Percentiles rank a stretch among this genome's conserved stretches.
phyloP scores from a whole-genome alignment of 306 rosid species.

The Carpinus viminea region DNA sequence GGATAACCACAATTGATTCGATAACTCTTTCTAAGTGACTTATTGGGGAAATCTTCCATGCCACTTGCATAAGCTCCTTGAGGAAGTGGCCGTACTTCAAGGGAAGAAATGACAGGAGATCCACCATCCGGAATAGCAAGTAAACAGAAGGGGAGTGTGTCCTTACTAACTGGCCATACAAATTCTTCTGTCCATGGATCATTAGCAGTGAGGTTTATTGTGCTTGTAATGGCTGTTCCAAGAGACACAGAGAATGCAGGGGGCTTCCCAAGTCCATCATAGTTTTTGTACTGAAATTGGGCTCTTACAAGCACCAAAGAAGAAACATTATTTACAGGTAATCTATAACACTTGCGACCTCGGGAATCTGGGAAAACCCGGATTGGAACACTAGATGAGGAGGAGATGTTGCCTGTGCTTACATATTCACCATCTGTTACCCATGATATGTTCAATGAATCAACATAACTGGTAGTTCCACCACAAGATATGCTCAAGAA shows the following conservation, averaged over 20 bases:
- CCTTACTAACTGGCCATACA: conserved; percentile 66
- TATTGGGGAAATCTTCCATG: conserved; percentile 47
- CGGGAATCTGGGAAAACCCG: conserved; percentile 54
- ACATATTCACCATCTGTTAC: conserved; percentile 61
- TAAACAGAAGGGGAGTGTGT: conserved; percentile 58
- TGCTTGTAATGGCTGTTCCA: conserved; percentile 70
- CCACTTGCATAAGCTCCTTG: conserved; percentile 66
- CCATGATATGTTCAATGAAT: conserved; percentile 70
- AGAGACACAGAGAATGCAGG: conserved; percentile 77
- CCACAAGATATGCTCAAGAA: conserved; percentile 93
- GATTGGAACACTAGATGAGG: conserved; percentile 41
- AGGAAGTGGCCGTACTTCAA: conserved; percentile 85
- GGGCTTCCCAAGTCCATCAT: conserved; percentile 66
- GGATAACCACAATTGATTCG: conserved; percentile 77
- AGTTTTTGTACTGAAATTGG: conserved; percentile 69
- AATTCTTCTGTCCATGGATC: conserved; percentile 88
- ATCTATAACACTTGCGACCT: conserved; percentile 54
- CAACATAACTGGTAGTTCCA: conserved; percentile 58
- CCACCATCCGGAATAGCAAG: conserved; percentile 53
- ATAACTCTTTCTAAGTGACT: conserved; percentile 62
- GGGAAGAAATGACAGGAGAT: conserved; percentile 69
- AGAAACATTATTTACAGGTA: conserved; percentile 53
- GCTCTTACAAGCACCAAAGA: conserved; percentile 77
- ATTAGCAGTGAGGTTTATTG: conserved; percentile 46
- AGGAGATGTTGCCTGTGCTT: conserved; percentile 53